phyloP scores from a whole-genome alignment of 1,284 basidiomycete genomes.

The Laetiporus sulphureus region DNA sequence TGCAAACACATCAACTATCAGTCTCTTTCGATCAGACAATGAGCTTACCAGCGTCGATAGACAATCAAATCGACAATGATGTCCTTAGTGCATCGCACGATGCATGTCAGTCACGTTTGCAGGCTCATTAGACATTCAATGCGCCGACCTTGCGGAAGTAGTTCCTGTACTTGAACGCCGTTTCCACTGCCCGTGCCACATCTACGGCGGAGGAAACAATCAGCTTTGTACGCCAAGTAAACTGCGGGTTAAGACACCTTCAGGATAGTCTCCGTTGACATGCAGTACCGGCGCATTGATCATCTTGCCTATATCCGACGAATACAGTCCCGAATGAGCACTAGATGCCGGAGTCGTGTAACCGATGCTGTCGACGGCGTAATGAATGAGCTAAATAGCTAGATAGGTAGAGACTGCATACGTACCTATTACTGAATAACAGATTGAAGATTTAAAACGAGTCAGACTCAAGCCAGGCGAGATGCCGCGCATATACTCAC shows the following conservation, averaged over 20 bases:
- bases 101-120: background rate
- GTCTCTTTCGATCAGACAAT: background rate
- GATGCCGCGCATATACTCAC: conserved; percentile 49
- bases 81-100: conserved; percentile 37
- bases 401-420: too few species aligned
- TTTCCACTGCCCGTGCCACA: conserved; percentile 70
- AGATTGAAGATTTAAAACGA: too few species aligned
- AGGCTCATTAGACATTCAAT: background rate
- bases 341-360: conserved; percentile 84
- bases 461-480: too few species aligned
- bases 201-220: conserved; percentile 34
- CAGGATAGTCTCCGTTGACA: conserved; percentile 86
- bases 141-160: conserved; percentile 65
- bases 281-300: conserved; percentile 86
- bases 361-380: conserved; percentile 57
- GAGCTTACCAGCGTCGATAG: conserved; percentile 69
- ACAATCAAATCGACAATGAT: conserved; percentile 85
- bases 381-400: too few species aligned
- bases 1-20: background rate
- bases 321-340: conserved; percentile 81
- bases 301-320: conserved; percentile 87
- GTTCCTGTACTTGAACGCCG: conserved; percentile 79
- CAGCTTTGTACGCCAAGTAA: background rate
- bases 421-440: conserved; percentile 50
- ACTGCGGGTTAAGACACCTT: conserved; percentile 45